Evolutionary conservation across 805 yeast genomes (phyloP).

Genomic region (Candida ipomoeae): DNA sequence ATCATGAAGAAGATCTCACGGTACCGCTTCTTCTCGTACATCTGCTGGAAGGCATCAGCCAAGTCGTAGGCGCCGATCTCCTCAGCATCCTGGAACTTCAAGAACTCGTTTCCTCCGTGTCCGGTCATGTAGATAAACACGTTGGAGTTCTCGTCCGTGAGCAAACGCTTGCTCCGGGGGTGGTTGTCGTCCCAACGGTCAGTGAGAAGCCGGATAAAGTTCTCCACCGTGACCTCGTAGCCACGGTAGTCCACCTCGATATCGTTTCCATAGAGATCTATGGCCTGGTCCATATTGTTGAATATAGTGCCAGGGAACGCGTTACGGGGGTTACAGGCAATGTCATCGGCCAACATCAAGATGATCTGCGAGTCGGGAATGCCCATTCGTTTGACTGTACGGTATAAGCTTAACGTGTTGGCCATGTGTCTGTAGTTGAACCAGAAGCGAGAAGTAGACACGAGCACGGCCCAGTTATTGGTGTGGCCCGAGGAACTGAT

Average conservation of each 20-base stretch:
- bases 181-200: slow-evolving; percentile 95
- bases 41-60: slow-evolving; percentile 95
- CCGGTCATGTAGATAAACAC: slow-evolving; percentile 95
- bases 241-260: slow-evolving; percentile 97
- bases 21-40: slow-evolving; percentile 93
- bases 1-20: slow-evolving; percentile 96
- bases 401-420: slow-evolving; percentile 85
- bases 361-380: slow-evolving; percentile 98
- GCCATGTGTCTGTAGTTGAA: slow-evolving; percentile 98
- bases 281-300: slow-evolving; percentile 86
- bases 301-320: slow-evolving; percentile 94
- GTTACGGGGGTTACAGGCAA: slow-evolving; percentile 94
- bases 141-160: slow-evolving; percentile 92
- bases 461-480: slow-evolving; percentile 80
- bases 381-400: slow-evolving; percentile 93
- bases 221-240: slow-evolving; percentile 96
- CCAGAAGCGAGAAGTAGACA: slow-evolving; percentile 96
- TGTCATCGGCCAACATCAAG: slow-evolving; percentile 92
- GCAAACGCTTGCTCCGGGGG: slow-evolving; percentile 83
- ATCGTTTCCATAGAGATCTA: slow-evolving; percentile 90
- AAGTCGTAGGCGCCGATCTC: slow-evolving; percentile 93
- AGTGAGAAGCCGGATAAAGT: slow-evolving; percentile 84
- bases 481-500: slow-evolving; percentile 48
- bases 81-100: slow-evolving; percentile 97
- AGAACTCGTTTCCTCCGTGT: slow-evolving; percentile 96